Evolutionary conservation across 345 rosid genomes (phyloP), one percentile per base, ranked within the genome.

Genomic region (Citrus sinensis): DNA sequence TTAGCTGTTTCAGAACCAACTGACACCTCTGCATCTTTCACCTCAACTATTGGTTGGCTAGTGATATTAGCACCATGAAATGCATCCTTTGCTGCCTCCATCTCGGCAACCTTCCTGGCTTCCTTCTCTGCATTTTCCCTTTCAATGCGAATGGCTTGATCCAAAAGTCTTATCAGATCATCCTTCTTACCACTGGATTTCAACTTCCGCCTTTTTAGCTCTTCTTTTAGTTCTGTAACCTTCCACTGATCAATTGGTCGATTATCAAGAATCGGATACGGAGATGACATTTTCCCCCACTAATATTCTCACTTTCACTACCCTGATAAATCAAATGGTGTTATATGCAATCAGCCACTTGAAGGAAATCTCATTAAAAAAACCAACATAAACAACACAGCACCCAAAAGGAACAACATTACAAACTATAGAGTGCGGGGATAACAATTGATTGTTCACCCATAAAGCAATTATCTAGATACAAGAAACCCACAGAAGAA

Each of bases 221-320:
- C 99, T 78, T 97, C 99, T 79, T 92, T 97, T 83, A 97, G 82
- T 87, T 93, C 98, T 1, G 90, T 88, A 76, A 97, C 99, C 90
- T 90, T 97, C 96, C 92, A 93, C 82, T 94, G 94, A 80, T 94
- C 98, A 82, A 97, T 89, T 69, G 98, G 97, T 46, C 89, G 81
- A 80, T 89, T 87, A 78, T 86, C 92, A 63, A 94, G 88, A 81
- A 90, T 63, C 9, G 97, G 94, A 82, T 86, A 94, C 7, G 82
- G 82, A 17, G 98, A 91, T 69, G 98, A 90, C 98, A 93, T 91
- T 78, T 76, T 88, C 61, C 74, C 86, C 77, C 72, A 77, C 71
- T 66, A 74, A 71, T 71, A 71, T 71, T 72, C 75, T 54, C 70
- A 74, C 55, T 71, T 68, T 73, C 76, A 72, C 70, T 70, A 79